These are phyloP conservation scores for Pyrenochaeta sp. DNA, from an alignment of 2,329 filamentous ascomycete genomes.

Conservation along the genomic window DNA sequence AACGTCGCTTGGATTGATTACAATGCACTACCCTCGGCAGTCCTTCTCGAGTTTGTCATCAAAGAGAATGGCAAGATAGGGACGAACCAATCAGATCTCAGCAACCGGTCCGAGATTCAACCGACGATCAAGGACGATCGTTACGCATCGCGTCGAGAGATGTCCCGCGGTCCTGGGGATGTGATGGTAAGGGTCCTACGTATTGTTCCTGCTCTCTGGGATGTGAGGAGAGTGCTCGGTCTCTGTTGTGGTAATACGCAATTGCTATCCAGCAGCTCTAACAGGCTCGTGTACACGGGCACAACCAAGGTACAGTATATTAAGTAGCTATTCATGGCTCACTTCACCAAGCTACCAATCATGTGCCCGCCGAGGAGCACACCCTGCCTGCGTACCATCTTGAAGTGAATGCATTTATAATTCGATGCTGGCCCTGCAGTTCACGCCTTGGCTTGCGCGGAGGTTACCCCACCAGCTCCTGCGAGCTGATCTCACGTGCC, in stretches of 20 bases:
- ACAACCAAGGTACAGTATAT: no score
- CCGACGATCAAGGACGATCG: conserved; percentile 2
- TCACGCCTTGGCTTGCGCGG: neutral
- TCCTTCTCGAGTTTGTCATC: conserved; percentile 14
- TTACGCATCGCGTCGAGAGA: neutral
- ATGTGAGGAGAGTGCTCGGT: neutral
- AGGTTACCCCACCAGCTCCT: neutral
- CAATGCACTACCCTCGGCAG: conserved; percentile 2
- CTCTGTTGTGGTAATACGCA: neutral
- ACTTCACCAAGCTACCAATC: neutral
- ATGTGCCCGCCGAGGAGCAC: neutral
- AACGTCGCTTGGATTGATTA: neutral
- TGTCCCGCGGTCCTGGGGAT: neutral
- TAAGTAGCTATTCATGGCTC: neutral
- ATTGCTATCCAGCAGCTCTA: neutral
- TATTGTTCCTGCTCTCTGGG: neutral
- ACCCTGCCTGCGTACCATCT: neutral
- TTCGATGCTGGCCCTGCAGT: neutral
- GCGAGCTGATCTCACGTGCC: conserved; percentile 19
- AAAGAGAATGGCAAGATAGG: neutral
- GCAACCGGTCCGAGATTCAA: conserved; percentile 5
- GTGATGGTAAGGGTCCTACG: neutral
- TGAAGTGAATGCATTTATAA: neutral
- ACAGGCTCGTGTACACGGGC: neutral
- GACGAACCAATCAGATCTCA: conserved; percentile 1